Percentiles rank a stretch among this genome's conserved stretches.
Conservation (phyloP, 306 rosid species). For the Trifolium pratense region DNA sequence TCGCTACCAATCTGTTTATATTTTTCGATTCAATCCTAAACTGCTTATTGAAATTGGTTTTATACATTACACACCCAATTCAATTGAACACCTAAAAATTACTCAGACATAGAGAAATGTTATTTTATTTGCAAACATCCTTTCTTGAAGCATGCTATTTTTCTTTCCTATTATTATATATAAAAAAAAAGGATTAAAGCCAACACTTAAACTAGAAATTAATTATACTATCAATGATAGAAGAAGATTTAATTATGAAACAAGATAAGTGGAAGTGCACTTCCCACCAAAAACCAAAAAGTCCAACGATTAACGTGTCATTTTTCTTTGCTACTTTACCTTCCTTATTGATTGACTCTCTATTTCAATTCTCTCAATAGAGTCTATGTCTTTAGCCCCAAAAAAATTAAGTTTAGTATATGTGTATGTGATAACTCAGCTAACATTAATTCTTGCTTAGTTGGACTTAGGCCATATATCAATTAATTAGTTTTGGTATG, state of each 20-base stretch:
- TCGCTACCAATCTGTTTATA: no score
- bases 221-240: constrained; percentile 3
- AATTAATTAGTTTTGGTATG: neutral
- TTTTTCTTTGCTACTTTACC: constrained; percentile 34
- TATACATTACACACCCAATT: no score
- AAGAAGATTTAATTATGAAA: no score
- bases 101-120: neutral
- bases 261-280: constrained; percentile 11
- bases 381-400: neutral
- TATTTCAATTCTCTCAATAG: neutral
- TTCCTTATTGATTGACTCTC: constrained; percentile 9
- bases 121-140: neutral
- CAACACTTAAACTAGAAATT: neutral
- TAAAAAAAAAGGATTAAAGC: no score
- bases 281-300: constrained; percentile 7
- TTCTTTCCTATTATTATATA: neutral
- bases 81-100: no score
- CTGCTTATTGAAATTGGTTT: no score
- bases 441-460: neutral
- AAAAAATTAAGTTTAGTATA: neutral
- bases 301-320: neutral
- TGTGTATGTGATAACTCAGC: constrained; percentile 18
- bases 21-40: no score
- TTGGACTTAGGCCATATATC: neutral
- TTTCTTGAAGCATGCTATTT: neutral